Conservation (phyloP, 140 eudicot genomes). For the Flaveria floridana region DNA sequence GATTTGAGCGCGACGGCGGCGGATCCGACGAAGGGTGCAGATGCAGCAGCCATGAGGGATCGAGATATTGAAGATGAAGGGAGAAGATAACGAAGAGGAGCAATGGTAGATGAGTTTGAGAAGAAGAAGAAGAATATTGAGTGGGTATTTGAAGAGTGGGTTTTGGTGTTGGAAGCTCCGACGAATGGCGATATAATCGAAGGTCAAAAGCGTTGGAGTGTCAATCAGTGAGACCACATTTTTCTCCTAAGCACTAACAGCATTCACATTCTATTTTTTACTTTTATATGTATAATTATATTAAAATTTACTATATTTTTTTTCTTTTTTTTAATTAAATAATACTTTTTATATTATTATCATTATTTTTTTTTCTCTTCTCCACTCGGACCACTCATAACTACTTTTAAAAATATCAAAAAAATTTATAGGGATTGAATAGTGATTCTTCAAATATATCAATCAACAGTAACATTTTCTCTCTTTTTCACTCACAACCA, state of each 20-base stretch:
- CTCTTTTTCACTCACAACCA: too few species aligned
- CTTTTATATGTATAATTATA: too few species aligned
- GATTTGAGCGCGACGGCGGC: slow-evolving; percentile 52
- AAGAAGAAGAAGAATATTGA: not conserved
- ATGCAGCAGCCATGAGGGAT: slow-evolving; percentile 46
- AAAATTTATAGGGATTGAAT: too few species aligned
- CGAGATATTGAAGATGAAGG: slow-evolving; percentile 27
- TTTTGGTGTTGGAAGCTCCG: slow-evolving; percentile 32
- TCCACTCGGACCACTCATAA: too few species aligned
- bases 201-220: slow-evolving; percentile 25
- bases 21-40: slow-evolving; percentile 67
- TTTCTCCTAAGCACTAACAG: not conserved
- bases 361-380: too few species aligned
- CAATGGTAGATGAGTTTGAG: slow-evolving; percentile 3
- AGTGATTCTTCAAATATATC: too few species aligned
- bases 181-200: slow-evolving; percentile 35
- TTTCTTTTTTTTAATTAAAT: too few species aligned
- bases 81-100: slow-evolving; percentile 30
- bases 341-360: too few species aligned
- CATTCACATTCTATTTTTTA: too few species aligned
- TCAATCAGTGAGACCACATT: slow-evolving; percentile 25
- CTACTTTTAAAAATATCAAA: too few species aligned
- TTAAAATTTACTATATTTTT: too few species aligned
- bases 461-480: too few species aligned
- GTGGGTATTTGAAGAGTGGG: not conserved